phyloP scores from a whole-genome alignment of 1,139 yeast species.

The Kurtzmaniella quercitrusa region DNA sequence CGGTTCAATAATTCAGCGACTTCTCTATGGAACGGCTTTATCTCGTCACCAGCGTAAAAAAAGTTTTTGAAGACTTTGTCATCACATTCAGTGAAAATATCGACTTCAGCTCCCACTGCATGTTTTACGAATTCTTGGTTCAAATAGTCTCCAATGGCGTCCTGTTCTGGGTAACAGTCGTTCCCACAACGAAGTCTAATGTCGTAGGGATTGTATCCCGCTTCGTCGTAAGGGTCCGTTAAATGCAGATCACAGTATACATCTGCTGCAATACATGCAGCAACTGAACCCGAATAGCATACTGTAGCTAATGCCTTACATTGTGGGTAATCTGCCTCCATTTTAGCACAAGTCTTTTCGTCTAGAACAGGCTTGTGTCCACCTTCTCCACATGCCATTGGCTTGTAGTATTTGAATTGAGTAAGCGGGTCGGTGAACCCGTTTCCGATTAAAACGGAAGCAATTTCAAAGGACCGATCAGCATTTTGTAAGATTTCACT shows the following conservation, averaged over 20 bases:
- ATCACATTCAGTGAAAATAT: conserved; percentile 52
- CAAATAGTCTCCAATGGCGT: conserved; percentile 53
- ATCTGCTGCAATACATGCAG: conserved; percentile 53
- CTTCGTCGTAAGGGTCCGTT: conserved; percentile 49
- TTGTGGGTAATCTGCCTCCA: conserved; percentile 52
- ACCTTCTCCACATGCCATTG: conserved; percentile 84
- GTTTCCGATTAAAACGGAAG: conserved; percentile 76
- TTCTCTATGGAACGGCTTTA: conserved; percentile 61
- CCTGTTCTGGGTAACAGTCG: conserved; percentile 57
- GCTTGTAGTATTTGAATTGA: conserved; percentile 66
- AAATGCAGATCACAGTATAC: conserved; percentile 36
- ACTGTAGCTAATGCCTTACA: conserved; percentile 49
- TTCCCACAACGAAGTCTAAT: conserved; percentile 57
- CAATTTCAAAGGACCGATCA: conserved; percentile 62
- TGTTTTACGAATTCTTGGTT: conserved; percentile 55
- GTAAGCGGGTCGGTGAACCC: conserved; percentile 75
- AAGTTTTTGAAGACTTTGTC: conserved; percentile 54
- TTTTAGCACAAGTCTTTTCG: conserved; percentile 55
- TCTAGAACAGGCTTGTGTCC: conserved; percentile 66
- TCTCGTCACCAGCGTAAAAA: conserved; percentile 54
- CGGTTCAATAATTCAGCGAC: conserved; percentile 55
- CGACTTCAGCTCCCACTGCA: conserved; percentile 60
- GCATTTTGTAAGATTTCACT: conserved; percentile 63
- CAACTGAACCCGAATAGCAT: conserved; percentile 50
- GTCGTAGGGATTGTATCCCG: conserved; percentile 69